These are phyloP conservation scores for Daedaleopsis sinensis DNA, from an alignment of 768 basidiomycete species.

Conservation along the genomic window DNA sequence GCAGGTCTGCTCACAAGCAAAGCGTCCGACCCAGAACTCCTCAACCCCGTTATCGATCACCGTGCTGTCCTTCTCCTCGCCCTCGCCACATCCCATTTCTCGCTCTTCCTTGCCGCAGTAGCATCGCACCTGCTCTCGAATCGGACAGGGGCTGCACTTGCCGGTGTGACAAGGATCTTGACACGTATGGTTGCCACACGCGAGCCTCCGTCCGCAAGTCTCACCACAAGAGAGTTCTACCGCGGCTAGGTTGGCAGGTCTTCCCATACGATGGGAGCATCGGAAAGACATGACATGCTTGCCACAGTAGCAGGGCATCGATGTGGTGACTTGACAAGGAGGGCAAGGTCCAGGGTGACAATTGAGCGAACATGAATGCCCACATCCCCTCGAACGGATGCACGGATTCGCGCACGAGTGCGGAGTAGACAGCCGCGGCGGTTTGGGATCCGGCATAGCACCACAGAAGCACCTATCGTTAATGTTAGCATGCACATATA, in stretches of 20 bases:
- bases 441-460: conserved; percentile 70
- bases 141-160: conserved; percentile 65
- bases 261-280: conserved; percentile 47
- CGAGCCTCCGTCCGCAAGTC: conserved; percentile 47
- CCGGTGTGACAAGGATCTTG: conserved; percentile 74
- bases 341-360: conserved; percentile 99
- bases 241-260: conserved; percentile 19
- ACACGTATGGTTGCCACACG: conserved; percentile 77
- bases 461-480: conserved; percentile 81
- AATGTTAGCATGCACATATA: neutral
- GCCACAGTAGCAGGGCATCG: conserved; percentile 78
- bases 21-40: conserved; percentile 66
- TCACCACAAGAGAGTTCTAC: conserved; percentile 41
- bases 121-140: conserved; percentile 59
- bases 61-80: conserved; percentile 45
- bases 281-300: conserved; percentile 58
- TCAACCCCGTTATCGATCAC: conserved; percentile 41
- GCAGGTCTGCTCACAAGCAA: conserved; percentile 63
- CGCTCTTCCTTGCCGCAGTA: conserved; percentile 78
- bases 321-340: conserved; percentile 82
- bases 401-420: conserved; percentile 80
- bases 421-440: conserved; percentile 67
- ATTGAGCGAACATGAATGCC: conserved; percentile 78
- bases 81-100: conserved; percentile 67
- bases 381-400: conserved; percentile 63